Evolutionary conservation across 352 stramenopile genomes (phyloP), one percentile per base, ranked within the genome.

Genomic region (Globisporangium apiculatum): DNA sequence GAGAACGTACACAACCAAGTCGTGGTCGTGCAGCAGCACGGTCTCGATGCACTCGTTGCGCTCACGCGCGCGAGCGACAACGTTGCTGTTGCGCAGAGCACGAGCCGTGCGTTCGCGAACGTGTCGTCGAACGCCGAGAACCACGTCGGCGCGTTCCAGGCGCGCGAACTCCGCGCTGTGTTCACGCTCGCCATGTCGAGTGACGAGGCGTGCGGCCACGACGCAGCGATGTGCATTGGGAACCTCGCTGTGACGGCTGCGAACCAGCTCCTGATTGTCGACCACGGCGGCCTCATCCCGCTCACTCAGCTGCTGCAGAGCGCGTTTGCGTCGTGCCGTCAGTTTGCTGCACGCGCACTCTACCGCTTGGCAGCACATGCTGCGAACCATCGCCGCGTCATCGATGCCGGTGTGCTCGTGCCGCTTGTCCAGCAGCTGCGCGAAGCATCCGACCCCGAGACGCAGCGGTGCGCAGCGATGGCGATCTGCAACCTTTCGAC

Each of bases 81-180:
- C 64, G 46, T 64, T 7, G 79, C 91, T 55, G 92, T 96, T 17
- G 83, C 87, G n/a, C 73, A 88, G 11, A 80, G 98, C 65, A 89
- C 87, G 51, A 95, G 91, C 36, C 86, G 92, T 18, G 68, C 82
- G 37, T 97, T 98, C 58, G 90, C 87, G 7, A 94, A 94, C 47
- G 61, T 98, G 40, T 97, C 91, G 7, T 94, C 90, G 53, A 97
- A 98, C 51, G 74, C 89, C 1, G 91, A 98, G 55, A 97, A 97
- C 61, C 87, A 96, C 47, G 67, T 93, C 12, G 83, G 75, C 0
- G 83, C 96, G 18, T 98, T 98, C 65, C 76, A 78, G 12, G 60
- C 72, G 6, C 68, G 86, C 24, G 87, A 97, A 43, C 73, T 96
- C 36, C 70, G 78, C 2, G 82, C 87, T 0, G 57, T 96, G 51